Percentiles rank a stretch among this genome's conserved stretches.
Evolutionary conservation across 192 early-diverging fungal species (phyloP).

Genomic region (Backusella tuberculispora): DNA sequence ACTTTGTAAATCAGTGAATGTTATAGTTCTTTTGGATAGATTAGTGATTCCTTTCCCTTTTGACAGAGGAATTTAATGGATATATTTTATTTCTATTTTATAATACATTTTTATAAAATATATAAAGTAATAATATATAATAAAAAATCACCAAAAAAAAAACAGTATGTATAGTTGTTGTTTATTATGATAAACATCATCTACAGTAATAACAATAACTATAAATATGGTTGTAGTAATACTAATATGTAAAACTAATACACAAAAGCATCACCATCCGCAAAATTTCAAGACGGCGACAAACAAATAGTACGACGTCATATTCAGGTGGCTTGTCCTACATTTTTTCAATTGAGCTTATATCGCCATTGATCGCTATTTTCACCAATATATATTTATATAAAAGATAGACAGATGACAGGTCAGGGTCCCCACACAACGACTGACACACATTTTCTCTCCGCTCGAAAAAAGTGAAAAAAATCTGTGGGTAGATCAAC

Average conservation of each 20-base stretch:
- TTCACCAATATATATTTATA: constrained; percentile 20
- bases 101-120: not conserved
- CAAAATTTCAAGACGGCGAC: constrained; percentile 11
- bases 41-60: constrained; percentile 13
- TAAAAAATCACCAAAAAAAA: not conserved
- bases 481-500: not conserved
- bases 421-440: constrained; percentile 23
- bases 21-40: constrained; percentile 3
- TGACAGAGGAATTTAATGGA: constrained; percentile 16
- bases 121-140: not conserved
- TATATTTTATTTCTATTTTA: constrained; percentile 4
- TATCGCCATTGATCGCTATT: constrained; percentile 27
- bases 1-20: constrained; percentile 11
- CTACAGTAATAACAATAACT: not conserved
- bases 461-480: not conserved
- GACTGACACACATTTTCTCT: constrained; percentile 12
- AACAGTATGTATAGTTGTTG: not conserved
- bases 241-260: not conserved
- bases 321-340: constrained; percentile 17
- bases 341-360: constrained; percentile 11
- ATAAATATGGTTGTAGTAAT: not conserved
- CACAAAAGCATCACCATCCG: not conserved
- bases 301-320: constrained; percentile 2
- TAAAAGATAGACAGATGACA: constrained; percentile 18
- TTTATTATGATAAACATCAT: not conserved